A percentile compares a stretch with the other conserved stretches of the same genome.
Evolutionary conservation across 495 filamentous ascomycete species (phyloP).

Genomic region (Podospora appendiculata): DNA sequence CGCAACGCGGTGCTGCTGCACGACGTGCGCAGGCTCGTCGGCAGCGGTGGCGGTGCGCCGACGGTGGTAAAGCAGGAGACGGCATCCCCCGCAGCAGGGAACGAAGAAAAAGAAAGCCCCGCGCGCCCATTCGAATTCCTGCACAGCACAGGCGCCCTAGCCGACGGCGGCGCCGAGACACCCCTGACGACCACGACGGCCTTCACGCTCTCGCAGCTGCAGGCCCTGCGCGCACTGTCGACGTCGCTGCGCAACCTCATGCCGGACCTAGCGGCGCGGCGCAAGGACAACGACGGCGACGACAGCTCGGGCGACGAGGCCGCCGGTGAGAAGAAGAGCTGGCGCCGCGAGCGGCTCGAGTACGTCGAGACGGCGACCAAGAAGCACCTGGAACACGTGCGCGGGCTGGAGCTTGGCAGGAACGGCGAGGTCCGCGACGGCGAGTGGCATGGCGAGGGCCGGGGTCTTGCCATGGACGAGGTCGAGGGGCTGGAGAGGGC

Average conservation of each 20-base stretch:
- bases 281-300: constrained; percentile 18
- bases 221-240: constrained; percentile 61
- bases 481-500: constrained; percentile 46
- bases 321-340: constrained; percentile 27
- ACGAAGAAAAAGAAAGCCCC: constrained; percentile 11
- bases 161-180: constrained; percentile 31
- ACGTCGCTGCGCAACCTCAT: constrained; percentile 54
- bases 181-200: constrained; percentile 66
- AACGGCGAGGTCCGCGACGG: constrained; percentile 52
- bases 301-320: constrained; percentile 12
- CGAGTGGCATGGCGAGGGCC: constrained; percentile 39
- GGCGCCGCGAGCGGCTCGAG: constrained; percentile 53
- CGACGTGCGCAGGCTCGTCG: constrained; percentile 53
- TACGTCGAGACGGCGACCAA: constrained; percentile 68
- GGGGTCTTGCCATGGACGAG: constrained; percentile 34
- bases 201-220: constrained; percentile 76
- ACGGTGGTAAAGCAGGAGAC: not conserved
- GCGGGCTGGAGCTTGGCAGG: constrained; percentile 47
- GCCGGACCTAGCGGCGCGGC: constrained; percentile 35
- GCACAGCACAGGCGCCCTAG: constrained; percentile 31
- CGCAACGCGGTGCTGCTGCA: constrained; percentile 66
- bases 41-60: not conserved
- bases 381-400: constrained; percentile 45
- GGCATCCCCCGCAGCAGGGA: not conserved
- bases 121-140: constrained; percentile 45